These are phyloP conservation scores for Neurospora cerealis DNA, from an alignment of 495 filamentous ascomycete species.

Conservation along the genomic window DNA sequence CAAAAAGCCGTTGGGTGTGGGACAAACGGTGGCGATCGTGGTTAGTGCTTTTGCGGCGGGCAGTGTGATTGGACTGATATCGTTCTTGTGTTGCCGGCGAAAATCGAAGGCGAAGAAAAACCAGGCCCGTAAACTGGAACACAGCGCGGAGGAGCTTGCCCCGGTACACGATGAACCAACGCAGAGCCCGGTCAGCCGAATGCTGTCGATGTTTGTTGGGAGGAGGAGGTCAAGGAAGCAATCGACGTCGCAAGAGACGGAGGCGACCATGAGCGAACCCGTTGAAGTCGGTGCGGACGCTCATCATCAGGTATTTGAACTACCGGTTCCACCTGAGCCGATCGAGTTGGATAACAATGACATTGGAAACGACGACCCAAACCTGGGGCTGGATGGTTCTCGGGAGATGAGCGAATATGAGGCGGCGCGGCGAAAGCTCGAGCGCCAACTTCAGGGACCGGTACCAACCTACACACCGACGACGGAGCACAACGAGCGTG, in stretches of 20 bases:
- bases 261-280: slow-evolving; percentile 15
- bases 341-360: slow-evolving; percentile 39
- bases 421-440: slow-evolving; percentile 31
- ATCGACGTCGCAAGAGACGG: slow-evolving; percentile 7
- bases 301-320: slow-evolving; percentile 39
- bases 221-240: slow-evolving; percentile 19
- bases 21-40: slow-evolving; percentile 29
- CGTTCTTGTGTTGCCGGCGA: slow-evolving; percentile 23
- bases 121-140: slow-evolving; percentile 9
- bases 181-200: slow-evolving; percentile 20
- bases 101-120: slow-evolving; percentile 16
- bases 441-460: slow-evolving; percentile 32
- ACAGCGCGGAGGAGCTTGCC: slow-evolving; percentile 16
- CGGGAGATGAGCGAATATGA: slow-evolving; percentile 30
- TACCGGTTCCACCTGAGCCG: slow-evolving; percentile 35
- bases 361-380: slow-evolving; percentile 20
- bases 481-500: not conserved
- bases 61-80: slow-evolving; percentile 27
- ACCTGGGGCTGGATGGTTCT: slow-evolving; percentile 19
- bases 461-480: slow-evolving; percentile 26
- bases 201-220: slow-evolving; percentile 23
- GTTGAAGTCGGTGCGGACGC: slow-evolving; percentile 38
- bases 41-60: slow-evolving; percentile 34
- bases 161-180: slow-evolving; percentile 13
- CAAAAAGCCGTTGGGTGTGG: slow-evolving; percentile 31